Evolutionary conservation across 1,284 basidiomycete genomes (phyloP).

Genomic region (Naganishia liquefaciens): DNA sequence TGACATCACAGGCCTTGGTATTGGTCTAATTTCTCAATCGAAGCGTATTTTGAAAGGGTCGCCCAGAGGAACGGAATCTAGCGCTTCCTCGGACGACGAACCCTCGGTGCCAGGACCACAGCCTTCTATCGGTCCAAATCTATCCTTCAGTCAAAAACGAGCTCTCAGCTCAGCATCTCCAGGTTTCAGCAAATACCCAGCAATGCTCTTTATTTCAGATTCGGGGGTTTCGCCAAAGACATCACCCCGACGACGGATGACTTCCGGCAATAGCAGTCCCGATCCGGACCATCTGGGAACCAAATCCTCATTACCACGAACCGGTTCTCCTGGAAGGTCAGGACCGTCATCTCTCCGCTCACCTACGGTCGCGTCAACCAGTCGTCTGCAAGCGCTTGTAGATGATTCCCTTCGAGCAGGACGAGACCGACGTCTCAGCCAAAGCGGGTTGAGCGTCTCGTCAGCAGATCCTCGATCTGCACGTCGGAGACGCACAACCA

Average conservation of each 20-base stretch:
- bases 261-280: conserved; percentile 4
- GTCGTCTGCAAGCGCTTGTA: conserved; percentile 7
- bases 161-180: not conserved
- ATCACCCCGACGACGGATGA: not conserved
- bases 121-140: not conserved
- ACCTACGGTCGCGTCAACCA: not conserved
- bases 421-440: not conserved
- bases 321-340: not conserved
- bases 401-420: not conserved
- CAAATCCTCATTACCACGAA: not conserved
- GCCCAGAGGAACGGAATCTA: not conserved
- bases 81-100: conserved; percentile 9
- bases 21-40: not conserved
- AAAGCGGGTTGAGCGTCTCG: conserved; percentile 1
- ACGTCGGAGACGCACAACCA: not conserved
- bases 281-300: not conserved
- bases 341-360: not conserved
- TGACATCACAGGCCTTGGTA: not conserved
- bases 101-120: not conserved
- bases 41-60: not conserved
- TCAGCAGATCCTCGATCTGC: not conserved
- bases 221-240: conserved; percentile 1
- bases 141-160: conserved; percentile 11
- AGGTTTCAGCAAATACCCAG: conserved; percentile 19
- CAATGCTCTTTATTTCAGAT: conserved; percentile 11